A percentile compares a stretch with the other conserved stretches of the same genome.
Evolutionary conservation across 2,329 filamentous ascomycete genomes (phyloP).

Genomic region (Trichoderma gracile): DNA sequence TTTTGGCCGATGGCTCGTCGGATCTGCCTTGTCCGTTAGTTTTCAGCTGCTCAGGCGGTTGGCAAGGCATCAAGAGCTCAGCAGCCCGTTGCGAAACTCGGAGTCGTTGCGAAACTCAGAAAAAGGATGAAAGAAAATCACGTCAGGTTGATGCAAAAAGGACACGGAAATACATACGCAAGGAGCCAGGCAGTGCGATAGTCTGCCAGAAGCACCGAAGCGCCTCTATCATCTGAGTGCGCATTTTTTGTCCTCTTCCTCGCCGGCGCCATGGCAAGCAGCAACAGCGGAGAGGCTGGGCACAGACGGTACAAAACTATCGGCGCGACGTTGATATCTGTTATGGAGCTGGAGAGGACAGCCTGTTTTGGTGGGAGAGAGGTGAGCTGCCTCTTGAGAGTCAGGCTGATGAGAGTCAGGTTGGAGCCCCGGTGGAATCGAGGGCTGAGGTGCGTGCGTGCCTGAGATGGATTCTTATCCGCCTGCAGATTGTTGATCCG

Average conservation of each 20-base stretch:
- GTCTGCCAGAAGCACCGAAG: slow-evolving; percentile 36
- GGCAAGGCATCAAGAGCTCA: not conserved
- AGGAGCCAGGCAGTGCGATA: slow-evolving; percentile 40
- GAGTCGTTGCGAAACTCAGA: not conserved
- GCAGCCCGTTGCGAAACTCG: not conserved
- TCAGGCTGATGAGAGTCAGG: too few relatives aligned
- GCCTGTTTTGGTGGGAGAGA: not conserved
- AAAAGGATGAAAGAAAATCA: not conserved
- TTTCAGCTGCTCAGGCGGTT: not conserved
- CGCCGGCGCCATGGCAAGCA: slow-evolving; percentile 31
- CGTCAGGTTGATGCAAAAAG: not conserved
- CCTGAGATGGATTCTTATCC: not conserved
- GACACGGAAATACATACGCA: slow-evolving; percentile 32
- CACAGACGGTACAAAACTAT: not conserved
- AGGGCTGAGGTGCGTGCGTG: not conserved
- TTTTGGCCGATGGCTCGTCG: slow-evolving; percentile 36
- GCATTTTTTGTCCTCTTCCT: slow-evolving; percentile 33
- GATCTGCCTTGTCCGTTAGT: slow-evolving; percentile 28
- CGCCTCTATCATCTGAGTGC: slow-evolving; percentile 24
- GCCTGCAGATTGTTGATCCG: slow-evolving; percentile 9
- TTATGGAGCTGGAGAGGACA: not conserved
- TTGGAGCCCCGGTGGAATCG: not conserved
- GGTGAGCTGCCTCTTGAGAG: not conserved
- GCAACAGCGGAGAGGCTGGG: not conserved
- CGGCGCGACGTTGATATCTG: not conserved